Evolutionary conservation across 495 filamentous ascomycete species (phyloP).

Genomic region (Amniculicola lignicola): DNA sequence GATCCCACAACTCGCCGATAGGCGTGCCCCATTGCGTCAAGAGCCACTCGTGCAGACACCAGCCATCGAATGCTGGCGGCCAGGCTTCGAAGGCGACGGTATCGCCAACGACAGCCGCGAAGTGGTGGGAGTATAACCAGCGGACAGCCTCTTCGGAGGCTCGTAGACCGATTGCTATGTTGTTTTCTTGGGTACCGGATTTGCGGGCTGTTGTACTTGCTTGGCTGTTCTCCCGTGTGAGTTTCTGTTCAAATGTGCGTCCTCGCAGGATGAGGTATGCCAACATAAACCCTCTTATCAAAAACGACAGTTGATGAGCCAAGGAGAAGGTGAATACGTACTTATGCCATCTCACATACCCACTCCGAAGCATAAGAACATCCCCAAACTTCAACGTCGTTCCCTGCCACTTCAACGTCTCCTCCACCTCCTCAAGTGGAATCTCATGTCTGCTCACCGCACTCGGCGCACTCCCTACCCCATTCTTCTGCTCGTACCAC

Average conservation of each 20-base stretch:
- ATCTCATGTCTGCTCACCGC: conserved; percentile 37
- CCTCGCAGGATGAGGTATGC: too few relatives aligned
- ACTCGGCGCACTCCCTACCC: conserved; percentile 13
- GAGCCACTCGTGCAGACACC: conserved; percentile 51
- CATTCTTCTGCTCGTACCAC: conserved; percentile 35
- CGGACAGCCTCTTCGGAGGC: conserved; percentile 39
- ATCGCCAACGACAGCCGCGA: conserved; percentile 55
- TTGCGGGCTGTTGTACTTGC: conserved; percentile 38
- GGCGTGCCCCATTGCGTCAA: conserved; percentile 56
- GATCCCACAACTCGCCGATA: conserved; percentile 59
- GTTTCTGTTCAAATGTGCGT: too few relatives aligned
- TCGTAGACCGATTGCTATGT: conserved; percentile 43
- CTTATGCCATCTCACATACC: conserved; percentile 39
- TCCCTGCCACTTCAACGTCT: conserved; percentile 37
- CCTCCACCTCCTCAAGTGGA: conserved; percentile 35
- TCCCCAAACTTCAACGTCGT: conserved; percentile 48
- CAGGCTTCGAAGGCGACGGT: conserved; percentile 48
- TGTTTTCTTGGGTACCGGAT: conserved; percentile 32
- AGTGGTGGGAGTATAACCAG: conserved; percentile 56
- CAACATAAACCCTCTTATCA: too few relatives aligned
- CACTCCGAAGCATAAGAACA: conserved; percentile 48
- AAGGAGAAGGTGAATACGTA: neutral
- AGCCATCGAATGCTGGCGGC: conserved; percentile 36
- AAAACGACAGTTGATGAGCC: neutral
- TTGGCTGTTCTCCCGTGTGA: too few relatives aligned